phyloP scores from a whole-genome alignment of 257 asterid genomes.

The Sherardia arvensis region DNA sequence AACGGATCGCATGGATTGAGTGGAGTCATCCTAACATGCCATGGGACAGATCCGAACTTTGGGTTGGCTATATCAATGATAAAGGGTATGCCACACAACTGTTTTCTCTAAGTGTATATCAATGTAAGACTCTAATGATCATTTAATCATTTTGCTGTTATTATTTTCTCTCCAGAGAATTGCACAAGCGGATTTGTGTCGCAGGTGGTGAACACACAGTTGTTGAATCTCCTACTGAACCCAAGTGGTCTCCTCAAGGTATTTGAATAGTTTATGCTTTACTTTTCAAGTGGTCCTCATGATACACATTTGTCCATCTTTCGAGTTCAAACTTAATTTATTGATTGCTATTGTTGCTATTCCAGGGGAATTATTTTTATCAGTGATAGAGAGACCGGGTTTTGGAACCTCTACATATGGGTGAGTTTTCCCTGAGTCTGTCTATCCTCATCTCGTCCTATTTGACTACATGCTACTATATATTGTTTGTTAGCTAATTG shows the following conservation, averaged over 20 bases:
- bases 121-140: neutral
- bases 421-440: constrained; percentile 28
- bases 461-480: neutral
- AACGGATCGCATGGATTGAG: constrained; percentile 88
- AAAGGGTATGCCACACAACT: constrained; percentile 49
- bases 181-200: constrained; percentile 53
- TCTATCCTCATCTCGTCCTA: neutral
- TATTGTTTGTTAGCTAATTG: neutral
- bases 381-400: constrained; percentile 80
- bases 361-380: constrained; percentile 89
- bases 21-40: constrained; percentile 99
- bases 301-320: neutral
- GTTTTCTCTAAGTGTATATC: constrained; percentile 3
- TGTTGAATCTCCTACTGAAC: constrained; percentile 90
- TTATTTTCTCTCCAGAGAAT: constrained; percentile 46
- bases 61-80: constrained; percentile 88
- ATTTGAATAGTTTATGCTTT: constrained; percentile 5
- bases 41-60: constrained; percentile 95
- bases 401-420: constrained; percentile 97
- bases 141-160: constrained; percentile 6
- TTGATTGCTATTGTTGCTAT: constrained; percentile 15
- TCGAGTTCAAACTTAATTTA: neutral
- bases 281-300: neutral
- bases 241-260: constrained; percentile 99
- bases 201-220: constrained; percentile 81